These are phyloP conservation scores for Apocynum venetum DNA, from an alignment of 257 asterid species.

Conservation along the genomic window DNA sequence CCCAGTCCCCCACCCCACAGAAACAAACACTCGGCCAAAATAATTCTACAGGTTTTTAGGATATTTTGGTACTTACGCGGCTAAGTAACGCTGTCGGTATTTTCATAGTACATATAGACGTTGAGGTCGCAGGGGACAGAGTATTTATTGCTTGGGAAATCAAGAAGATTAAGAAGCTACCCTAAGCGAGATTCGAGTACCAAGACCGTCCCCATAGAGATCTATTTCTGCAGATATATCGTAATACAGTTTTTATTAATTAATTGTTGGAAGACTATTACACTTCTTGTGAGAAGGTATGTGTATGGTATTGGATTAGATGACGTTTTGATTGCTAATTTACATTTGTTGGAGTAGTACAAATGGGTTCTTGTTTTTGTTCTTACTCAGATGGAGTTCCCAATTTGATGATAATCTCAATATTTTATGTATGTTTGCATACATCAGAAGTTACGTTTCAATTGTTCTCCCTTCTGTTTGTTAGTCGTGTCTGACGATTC, in stretches of 20 bases:
- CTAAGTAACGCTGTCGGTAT: background rate
- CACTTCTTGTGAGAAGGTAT: no score
- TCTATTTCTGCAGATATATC: background rate
- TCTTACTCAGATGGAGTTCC: background rate
- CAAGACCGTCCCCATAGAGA: background rate
- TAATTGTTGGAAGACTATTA: no score
- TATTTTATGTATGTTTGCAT: background rate
- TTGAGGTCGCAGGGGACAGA: background rate
- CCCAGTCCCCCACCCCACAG: no score
- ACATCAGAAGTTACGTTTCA: background rate
- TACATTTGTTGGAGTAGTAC: background rate
- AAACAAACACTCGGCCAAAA: no score
- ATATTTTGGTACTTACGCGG: background rate
- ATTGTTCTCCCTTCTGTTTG: background rate
- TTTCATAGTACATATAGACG: background rate
- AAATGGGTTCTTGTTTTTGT: slow-evolving; percentile 3
- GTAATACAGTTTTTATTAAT: background rate
- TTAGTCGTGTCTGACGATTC: background rate
- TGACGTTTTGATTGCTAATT: background rate
- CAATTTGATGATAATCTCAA: background rate
- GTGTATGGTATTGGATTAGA: no score
- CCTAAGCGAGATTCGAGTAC: background rate
- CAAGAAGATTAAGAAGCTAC: background rate
- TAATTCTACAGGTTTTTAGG: no score
- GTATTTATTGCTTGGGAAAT: no score